Evolutionary conservation across 345 rosid species (phyloP).

Genomic region (Cochlearia excelsa): DNA sequence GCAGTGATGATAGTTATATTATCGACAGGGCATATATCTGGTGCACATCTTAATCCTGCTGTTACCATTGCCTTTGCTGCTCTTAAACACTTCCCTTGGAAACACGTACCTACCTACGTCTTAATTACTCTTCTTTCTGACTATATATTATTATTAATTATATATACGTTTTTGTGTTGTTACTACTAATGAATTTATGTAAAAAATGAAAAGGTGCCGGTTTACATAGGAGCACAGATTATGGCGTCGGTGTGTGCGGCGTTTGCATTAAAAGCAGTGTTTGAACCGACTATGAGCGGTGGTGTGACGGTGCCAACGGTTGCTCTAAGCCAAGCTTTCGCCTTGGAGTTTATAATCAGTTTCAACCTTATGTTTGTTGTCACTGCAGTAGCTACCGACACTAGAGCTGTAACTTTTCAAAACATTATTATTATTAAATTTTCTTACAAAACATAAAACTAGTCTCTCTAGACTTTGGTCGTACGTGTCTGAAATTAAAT

Average conservation of each 20-base stretch:
- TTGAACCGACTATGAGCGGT: conserved; percentile 69
- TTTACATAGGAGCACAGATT: conserved; percentile 67
- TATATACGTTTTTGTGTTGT: conserved; percentile 10
- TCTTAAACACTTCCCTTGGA: conserved; percentile 80
- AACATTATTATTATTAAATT: not conserved
- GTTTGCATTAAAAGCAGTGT: conserved; percentile 59
- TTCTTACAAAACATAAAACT: not conserved
- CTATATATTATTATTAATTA: too few species aligned
- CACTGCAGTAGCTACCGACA: conserved; percentile 95
- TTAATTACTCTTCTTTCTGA: not conserved
- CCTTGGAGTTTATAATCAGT: conserved; percentile 75
- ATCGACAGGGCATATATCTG: conserved; percentile 82
- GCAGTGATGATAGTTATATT: conserved; percentile 77
- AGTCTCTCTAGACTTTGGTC: not conserved
- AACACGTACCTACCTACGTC: conserved; percentile 31
- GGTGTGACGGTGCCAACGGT: conserved; percentile 79
- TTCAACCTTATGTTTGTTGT: conserved; percentile 93
- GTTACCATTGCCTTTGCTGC: conserved; percentile 77
- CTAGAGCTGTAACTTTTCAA: conserved; percentile 57
- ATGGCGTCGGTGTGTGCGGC: conserved; percentile 71
- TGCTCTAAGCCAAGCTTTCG: conserved; percentile 62
- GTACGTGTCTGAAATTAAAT: conserved; percentile 20
- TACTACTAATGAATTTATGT: not conserved
- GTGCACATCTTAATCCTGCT: conserved; percentile 88
- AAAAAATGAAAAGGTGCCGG: conserved; percentile 55